Evolutionary conservation across 192 early-diverging fungal species (phyloP), one percentile per base, ranked within the genome.

Genomic region (Gamsiella multidivaricata): DNA sequence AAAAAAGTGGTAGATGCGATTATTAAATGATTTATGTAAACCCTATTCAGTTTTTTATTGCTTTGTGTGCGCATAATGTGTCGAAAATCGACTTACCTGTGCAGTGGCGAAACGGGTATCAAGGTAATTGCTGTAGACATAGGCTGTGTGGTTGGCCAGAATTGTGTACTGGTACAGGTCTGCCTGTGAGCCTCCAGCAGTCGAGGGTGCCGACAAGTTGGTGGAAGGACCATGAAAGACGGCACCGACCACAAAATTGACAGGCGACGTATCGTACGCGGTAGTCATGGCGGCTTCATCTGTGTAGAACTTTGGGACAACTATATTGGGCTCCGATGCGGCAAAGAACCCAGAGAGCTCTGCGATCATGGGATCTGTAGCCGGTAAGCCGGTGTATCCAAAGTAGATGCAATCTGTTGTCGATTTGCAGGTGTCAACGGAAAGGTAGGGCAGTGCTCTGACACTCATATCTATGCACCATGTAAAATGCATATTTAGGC

Each of bases 181-280:
- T 2, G 42, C 23, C 17, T 11, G 7, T 6, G 64, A 52, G 32
- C 32, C 26, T 25, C 20, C 37, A 10, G 64, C n/a, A 15, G 53
- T 34, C 0, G 65, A 45, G 8, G 65, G 62, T 4, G 25, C 41
- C 15, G 64, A 49, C 51, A 78, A 37, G 34, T 63, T 68, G 17
- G 73, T 68, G 0, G 81, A 78, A 5, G 67, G 65, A 18, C 46
- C 61, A 32, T 26, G 22, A 45, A 82, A 82, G 26, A 75, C 62
- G 26, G 72, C 69, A 23, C 75, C 81, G 4, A 80, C 61, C 1
- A 82, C 81, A 61, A 82, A 66, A 34, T 65, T 78, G 63, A 61
- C 67, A 10, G 81, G 81, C n/a, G 74, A 67, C 2, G 36, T 69
- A 42, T 70, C 56, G 18, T 79, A 80, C 29, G 62, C 65, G 9